A percentile compares a stretch with the other conserved stretches of the same genome.
Conservation (phyloP, 1,284 basidiomycete genomes). For the Melampsora americana region DNA sequence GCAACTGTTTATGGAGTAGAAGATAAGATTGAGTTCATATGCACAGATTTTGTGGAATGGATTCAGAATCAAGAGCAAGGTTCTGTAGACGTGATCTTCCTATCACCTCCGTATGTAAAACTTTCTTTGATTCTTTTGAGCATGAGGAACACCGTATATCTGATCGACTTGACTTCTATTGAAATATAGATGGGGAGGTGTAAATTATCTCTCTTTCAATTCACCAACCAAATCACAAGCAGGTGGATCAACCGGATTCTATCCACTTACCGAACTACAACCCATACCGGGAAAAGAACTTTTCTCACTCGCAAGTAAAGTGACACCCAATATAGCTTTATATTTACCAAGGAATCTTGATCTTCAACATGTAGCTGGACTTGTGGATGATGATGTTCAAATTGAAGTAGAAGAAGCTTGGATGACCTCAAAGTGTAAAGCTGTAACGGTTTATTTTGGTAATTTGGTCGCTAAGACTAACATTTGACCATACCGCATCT, state of each 20-base stretch:
- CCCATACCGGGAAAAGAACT: conserved; percentile 79
- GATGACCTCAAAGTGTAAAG: conserved; percentile 78
- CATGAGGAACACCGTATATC: background rate
- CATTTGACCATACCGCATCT: background rate
- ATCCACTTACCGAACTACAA: conserved; percentile 67
- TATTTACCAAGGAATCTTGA: conserved; percentile 82
- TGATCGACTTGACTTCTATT: background rate
- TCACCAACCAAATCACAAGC: background rate
- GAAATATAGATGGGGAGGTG: conserved; percentile 37
- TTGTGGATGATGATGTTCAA: conserved; percentile 55
- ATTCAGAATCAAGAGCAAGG: conserved; percentile 59
- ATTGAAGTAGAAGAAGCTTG: conserved; percentile 84
- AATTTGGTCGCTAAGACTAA: conserved; percentile 49
- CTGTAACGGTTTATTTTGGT: conserved; percentile 60
- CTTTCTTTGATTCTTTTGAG: background rate
- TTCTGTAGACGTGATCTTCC: conserved; percentile 70
- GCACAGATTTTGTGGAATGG: conserved; percentile 80
- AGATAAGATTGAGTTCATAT: conserved; percentile 87
- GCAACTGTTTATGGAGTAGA: conserved; percentile 87
- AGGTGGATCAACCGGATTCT: conserved; percentile 56
- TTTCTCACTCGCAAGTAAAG: conserved; percentile 66
- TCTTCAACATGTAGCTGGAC: conserved; percentile 67
- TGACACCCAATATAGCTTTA: conserved; percentile 79
- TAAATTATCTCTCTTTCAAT: background rate
- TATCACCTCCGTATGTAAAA: conserved; percentile 84